phyloP scores from a whole-genome alignment of 805 yeast genomes.

The Myxozyma neotropica region DNA sequence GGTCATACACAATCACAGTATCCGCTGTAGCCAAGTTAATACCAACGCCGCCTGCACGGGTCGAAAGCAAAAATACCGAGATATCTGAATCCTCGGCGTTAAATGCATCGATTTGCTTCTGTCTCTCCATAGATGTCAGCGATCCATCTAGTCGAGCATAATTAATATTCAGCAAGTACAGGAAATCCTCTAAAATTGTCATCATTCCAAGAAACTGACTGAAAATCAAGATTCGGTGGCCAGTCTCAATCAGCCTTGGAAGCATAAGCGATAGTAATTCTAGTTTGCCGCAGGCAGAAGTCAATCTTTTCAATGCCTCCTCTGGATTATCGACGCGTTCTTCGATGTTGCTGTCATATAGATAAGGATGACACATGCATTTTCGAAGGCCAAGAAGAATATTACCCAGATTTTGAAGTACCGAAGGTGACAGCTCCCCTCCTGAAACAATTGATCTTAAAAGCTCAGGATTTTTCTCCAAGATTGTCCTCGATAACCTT shows the following conservation, averaged over 20 bases:
- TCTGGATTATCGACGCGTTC: slow-evolving; percentile 61
- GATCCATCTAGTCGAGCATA: slow-evolving; percentile 59
- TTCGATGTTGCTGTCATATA: slow-evolving; percentile 78
- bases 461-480: slow-evolving; percentile 67
- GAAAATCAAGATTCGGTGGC: slow-evolving; percentile 76
- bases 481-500: slow-evolving; percentile 56
- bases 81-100: slow-evolving; percentile 41
- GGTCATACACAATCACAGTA: slow-evolving; percentile 83
- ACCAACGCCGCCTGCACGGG: slow-evolving; percentile 94
- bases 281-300: slow-evolving; percentile 80
- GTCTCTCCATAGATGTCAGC: slow-evolving; percentile 63
- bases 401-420: slow-evolving; percentile 59
- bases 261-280: slow-evolving; percentile 62
- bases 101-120: slow-evolving; percentile 61
- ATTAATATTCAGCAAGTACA: slow-evolving; percentile 52
- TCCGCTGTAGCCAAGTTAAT: slow-evolving; percentile 86
- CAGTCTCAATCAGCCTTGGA: slow-evolving; percentile 46
- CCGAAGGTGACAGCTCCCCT: slow-evolving; percentile 45
- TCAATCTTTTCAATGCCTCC: slow-evolving; percentile 61
- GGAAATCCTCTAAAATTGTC: slow-evolving; percentile 78
- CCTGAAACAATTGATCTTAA: slow-evolving; percentile 54
- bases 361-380: slow-evolving; percentile 86
- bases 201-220: slow-evolving; percentile 81
- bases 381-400: slow-evolving; percentile 81
- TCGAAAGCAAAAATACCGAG: slow-evolving; percentile 72